A percentile compares a stretch with the other conserved stretches of the same genome.
Evolutionary conservation across 2,329 filamentous ascomycete species (phyloP).

Genomic region (Ceratocystiopsis sp.): DNA sequence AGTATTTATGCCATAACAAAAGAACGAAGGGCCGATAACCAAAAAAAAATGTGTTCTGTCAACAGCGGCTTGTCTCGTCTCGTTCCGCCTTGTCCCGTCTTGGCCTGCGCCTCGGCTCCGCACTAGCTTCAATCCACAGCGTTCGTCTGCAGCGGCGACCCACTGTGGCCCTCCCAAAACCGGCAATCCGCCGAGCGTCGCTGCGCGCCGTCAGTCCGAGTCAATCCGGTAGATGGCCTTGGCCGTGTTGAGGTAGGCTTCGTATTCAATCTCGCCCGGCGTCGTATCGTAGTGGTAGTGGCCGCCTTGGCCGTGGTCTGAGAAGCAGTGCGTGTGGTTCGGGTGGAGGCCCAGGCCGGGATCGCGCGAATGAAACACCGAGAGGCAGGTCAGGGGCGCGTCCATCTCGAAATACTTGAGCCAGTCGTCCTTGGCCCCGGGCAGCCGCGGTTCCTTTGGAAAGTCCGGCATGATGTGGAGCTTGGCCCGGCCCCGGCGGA

Average conservation of each 20-base stretch:
- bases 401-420: conserved; percentile 21
- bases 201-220: not conserved
- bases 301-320: conserved; percentile 7
- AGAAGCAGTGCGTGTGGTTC: conserved; percentile 32
- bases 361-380: conserved; percentile 24
- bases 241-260: conserved; percentile 2
- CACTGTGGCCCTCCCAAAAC: no score
- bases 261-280: conserved; percentile 1
- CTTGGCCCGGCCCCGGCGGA: conserved; percentile 19
- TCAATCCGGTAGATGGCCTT: conserved; percentile 3
- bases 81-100: no score
- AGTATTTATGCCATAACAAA: no score
- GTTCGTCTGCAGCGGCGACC: no score
- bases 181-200: no score
- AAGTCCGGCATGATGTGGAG: conserved; percentile 30
- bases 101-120: no score
- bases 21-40: no score
- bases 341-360: conserved; percentile 22
- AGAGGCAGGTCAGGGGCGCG: conserved; percentile 21
- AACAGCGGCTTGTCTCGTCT: no score
- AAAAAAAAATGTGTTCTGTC: no score
- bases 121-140: no score
- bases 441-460: conserved; percentile 13
- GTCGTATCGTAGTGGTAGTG: conserved; percentile 2
- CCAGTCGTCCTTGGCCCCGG: conserved; percentile 19